Evolutionary conservation across 1,284 basidiomycete species (phyloP), one percentile per base, ranked within the genome.

Genomic region (Trichosporon sp.): DNA sequence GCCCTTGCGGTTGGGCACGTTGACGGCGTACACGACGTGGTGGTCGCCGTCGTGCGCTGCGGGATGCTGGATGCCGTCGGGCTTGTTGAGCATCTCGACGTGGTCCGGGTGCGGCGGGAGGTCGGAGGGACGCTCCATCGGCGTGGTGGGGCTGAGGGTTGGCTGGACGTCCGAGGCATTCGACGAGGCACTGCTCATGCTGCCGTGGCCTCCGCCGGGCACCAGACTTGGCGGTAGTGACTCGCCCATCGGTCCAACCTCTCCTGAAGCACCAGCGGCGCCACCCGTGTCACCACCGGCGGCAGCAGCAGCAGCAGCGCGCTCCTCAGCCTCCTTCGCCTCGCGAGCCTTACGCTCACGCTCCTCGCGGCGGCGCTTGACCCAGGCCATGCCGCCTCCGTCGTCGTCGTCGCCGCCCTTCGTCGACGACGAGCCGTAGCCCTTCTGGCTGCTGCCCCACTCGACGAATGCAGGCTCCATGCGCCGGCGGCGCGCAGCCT

Each of bases 331-430:
- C 69, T 65, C 69, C 46, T 40, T 70, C 65, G 65, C 73, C 66
- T 67, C 71, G 2, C 65, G 49, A 21, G 71, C 71, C 59, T 64
- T 64, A 33, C 69, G 69, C 62, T 75, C 69, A n/a, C 77, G 65
- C 64, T 75, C 76, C 64, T 79, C 76, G 23, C 78, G 67, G 9
- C 79, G 65, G 49, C 65, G 66, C 69, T 75, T 76, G 49, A 80
- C 75, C 79, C 79, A 81, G 7, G 74, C 75, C 76, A 81, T 80
- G 9, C 79, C 79, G 49, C 77, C 75, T 11, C 79, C 79, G 63
- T 80, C 79, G 57, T 80, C 77, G 13, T 73, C 72, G 44, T 80
- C 78, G 9, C 62, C 69, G 11, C 36, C 31, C 36, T 58, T 60
- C n/a, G 25, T 25, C 2, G 56, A 31, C 52, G 0, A 68, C 66